phyloP scores from a whole-genome alignment of 768 basidiomycete species.

The Hebeloma cylindrosporum region DNA sequence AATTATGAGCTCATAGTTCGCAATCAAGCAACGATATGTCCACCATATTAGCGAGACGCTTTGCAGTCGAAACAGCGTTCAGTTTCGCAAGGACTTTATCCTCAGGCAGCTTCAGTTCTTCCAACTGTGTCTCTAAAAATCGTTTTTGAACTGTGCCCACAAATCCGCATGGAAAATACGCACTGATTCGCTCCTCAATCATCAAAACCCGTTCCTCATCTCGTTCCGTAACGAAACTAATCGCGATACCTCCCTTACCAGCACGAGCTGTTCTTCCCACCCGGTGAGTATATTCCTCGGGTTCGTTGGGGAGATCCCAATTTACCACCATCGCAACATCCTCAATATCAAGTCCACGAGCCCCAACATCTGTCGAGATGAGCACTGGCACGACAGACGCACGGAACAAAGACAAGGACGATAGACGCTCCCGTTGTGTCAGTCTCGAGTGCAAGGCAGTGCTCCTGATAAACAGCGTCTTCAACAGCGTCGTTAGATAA shows the following conservation, averaged over 20 bases:
- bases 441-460: conserved; percentile 92
- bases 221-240: conserved; percentile 93
- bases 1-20: background rate
- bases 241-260: conserved; percentile 83
- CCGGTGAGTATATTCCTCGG: conserved; percentile 95
- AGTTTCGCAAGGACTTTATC: conserved; percentile 78
- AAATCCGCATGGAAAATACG: conserved; percentile 29
- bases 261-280: conserved; percentile 93
- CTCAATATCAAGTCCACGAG: conserved; percentile 93
- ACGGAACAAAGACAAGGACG: conserved; percentile 84
- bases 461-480: conserved; percentile 76
- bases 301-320: conserved; percentile 89
- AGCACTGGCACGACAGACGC: conserved; percentile 86
- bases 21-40: conserved; percentile 27
- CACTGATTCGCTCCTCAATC: conserved; percentile 88
- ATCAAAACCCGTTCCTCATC: conserved; percentile 82
- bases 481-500: conserved; percentile 79
- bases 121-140: conserved; percentile 64
- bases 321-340: conserved; percentile 96
- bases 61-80: conserved; percentile 89
- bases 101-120: conserved; percentile 77
- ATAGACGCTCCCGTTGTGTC: conserved; percentile 86
- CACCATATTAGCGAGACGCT: conserved; percentile 93
- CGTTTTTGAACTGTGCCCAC: background rate
- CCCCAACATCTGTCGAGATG: conserved; percentile 93